These are phyloP conservation scores for Botrytis cinerea DNA, from an alignment of 2,329 filamentous ascomycete species.

Conservation along the genomic window DNA sequence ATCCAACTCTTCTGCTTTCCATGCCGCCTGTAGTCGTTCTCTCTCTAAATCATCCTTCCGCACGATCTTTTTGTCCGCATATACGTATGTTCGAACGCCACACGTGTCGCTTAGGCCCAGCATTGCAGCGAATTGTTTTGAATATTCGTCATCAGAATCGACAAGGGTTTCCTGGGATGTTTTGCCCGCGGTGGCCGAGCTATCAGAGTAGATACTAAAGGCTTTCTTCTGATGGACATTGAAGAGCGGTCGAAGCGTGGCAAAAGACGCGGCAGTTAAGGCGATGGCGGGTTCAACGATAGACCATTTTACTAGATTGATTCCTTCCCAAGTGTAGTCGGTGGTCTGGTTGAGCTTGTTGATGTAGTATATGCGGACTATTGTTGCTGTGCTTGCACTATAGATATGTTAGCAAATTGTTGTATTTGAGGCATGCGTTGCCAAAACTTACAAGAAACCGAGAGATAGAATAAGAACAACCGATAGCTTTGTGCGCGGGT, in stretches of 20 bases:
- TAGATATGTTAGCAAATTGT: constrained; percentile 23
- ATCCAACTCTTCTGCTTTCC: constrained; percentile 5
- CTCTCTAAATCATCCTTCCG: constrained; percentile 5
- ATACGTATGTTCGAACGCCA: constrained; percentile 20
- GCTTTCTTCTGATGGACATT: constrained; percentile 31
- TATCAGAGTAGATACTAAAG: neutral
- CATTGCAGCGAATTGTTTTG: constrained; percentile 16
- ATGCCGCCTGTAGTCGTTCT: neutral
- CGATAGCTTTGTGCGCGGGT: constrained; percentile 40
- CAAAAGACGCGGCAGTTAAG: constrained; percentile 46
- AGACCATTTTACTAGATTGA: constrained; percentile 49
- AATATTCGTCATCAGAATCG: constrained; percentile 6
- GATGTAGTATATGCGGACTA: constrained; percentile 49
- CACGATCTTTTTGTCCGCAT: constrained; percentile 17
- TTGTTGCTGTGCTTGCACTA: constrained; percentile 47
- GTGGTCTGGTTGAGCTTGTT: constrained; percentile 42
- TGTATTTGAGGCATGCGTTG: neutral
- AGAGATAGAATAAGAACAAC: constrained; percentile 42
- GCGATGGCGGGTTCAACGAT: constrained; percentile 48
- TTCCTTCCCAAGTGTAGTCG: constrained; percentile 47
- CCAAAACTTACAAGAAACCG: constrained; percentile 45
- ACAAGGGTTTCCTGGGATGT: neutral
- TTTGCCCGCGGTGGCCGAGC: neutral
- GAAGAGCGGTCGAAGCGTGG: constrained; percentile 45
- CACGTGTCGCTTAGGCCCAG: constrained; percentile 4